A percentile compares a stretch with the other conserved stretches of the same genome.
phyloP scores from a whole-genome alignment of 1,284 basidiomycete genomes.

The Cyathus olla region DNA sequence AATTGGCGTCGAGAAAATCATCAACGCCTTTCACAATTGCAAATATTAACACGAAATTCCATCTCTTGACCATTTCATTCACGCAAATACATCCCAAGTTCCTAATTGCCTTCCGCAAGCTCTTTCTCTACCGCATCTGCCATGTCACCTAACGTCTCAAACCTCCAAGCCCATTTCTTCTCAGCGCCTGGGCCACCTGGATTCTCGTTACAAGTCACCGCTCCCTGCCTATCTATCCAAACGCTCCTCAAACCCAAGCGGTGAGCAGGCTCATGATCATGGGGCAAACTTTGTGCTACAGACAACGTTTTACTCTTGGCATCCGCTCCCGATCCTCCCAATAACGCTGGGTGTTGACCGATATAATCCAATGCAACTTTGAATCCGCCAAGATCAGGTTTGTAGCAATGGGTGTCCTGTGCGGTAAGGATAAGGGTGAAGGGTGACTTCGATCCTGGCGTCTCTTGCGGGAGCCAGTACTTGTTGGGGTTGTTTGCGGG shows the following conservation, averaged over 20 bases:
- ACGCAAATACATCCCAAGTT: no score
- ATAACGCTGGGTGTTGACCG: conserved; percentile 51
- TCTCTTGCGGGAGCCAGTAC: conserved; percentile 52
- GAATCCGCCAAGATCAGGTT: conserved; percentile 73
- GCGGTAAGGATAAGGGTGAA: conserved; percentile 77
- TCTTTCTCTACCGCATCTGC: conserved; percentile 63
- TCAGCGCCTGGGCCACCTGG: conserved; percentile 28
- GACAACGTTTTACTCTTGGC: conserved; percentile 52
- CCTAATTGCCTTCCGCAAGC: no score
- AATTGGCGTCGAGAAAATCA: no score
- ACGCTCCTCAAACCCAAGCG: conserved; percentile 61
- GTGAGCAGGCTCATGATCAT: conserved; percentile 68
- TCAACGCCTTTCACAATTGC: no score
- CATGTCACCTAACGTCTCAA: conserved; percentile 66
- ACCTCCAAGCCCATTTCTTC: conserved; percentile 59
- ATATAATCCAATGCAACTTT: conserved; percentile 60
- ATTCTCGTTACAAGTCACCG: conserved; percentile 53
- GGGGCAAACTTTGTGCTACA: conserved; percentile 70
- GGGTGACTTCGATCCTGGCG: conserved; percentile 55
- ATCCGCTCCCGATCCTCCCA: conserved; percentile 49
- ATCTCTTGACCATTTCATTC: no score
- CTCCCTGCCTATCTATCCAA: conserved; percentile 70
- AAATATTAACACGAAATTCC: no score
- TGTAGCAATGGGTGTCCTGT: conserved; percentile 75
- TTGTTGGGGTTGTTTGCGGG: conserved; percentile 41